Evolutionary conservation across 805 yeast species (phyloP).

Genomic region (Schizosaccharomyces octosporus): DNA sequence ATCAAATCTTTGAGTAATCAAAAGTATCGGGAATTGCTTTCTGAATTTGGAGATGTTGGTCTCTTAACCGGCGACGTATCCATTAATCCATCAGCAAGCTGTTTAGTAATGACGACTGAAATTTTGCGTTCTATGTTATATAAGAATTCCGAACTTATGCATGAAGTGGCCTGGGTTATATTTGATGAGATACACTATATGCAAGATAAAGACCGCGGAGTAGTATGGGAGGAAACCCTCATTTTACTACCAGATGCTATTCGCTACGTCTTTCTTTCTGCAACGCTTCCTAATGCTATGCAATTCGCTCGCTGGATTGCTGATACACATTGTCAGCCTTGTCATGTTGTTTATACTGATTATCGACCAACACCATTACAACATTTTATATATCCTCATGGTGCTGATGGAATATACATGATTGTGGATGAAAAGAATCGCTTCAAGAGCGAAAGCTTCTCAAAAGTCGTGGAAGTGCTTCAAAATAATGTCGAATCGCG

Average conservation of each 20-base stretch:
- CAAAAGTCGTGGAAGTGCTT: conserved; percentile 93
- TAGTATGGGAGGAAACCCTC: conserved; percentile 97
- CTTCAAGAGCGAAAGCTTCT: conserved; percentile 91
- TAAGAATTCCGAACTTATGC: conserved; percentile 93
- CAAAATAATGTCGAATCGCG: conserved; percentile 19
- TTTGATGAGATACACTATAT: conserved; percentile 96
- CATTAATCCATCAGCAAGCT: conserved; percentile 91
- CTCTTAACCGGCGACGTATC: conserved; percentile 98
- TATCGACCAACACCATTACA: conserved; percentile 97
- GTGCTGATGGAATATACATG: conserved; percentile 88
- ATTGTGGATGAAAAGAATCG: conserved; percentile 94
- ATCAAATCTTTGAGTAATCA: conserved; percentile 86
- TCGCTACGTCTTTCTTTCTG: conserved; percentile 75
- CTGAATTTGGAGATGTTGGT: conserved; percentile 91
- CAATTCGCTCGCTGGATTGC: conserved; percentile 98
- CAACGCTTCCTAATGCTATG: conserved; percentile 93
- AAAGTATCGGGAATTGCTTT: conserved; percentile 70
- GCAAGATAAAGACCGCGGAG: conserved; percentile 96
- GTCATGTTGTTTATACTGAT: conserved; percentile 95
- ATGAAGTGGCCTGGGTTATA: conserved; percentile 96
- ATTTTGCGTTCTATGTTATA: conserved; percentile 89
- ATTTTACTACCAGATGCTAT: conserved; percentile 89
- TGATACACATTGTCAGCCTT: conserved; percentile 80
- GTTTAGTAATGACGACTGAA: conserved; percentile 96
- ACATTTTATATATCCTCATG: conserved; percentile 90